Conservation (phyloP, 2,329 filamentous ascomycete species). For the Fusarium lateritium region DNA sequence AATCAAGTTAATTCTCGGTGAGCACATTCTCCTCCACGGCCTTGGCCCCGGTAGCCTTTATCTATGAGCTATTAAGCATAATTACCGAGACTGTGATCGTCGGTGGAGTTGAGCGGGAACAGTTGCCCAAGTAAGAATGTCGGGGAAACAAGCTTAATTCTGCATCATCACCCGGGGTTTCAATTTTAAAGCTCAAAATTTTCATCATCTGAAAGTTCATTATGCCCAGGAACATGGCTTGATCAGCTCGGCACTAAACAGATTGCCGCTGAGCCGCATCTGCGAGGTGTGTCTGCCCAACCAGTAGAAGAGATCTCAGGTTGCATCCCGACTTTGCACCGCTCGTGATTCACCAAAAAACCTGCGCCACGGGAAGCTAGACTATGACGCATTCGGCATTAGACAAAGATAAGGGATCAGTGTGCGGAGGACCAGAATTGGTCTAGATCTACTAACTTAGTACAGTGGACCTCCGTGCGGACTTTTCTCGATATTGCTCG, state of each 20-base stretch:
- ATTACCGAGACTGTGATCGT: conserved; percentile 13
- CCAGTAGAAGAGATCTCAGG: neutral
- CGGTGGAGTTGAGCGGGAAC: conserved; percentile 20
- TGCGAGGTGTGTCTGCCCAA: conserved; percentile 7
- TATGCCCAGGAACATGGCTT: neutral
- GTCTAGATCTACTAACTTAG: conserved; percentile 19
- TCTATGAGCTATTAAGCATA: conserved; percentile 39
- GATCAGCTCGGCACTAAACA: neutral
- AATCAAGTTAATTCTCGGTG: neutral
- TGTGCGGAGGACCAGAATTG: neutral
- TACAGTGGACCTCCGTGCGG: conserved; percentile 22
- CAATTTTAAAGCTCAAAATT: no score
- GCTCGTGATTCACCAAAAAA: conserved; percentile 3
- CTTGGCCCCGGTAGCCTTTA: conserved; percentile 11
- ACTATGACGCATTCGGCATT: conserved; percentile 7
- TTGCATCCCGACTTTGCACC: conserved; percentile 18
- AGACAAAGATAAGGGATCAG: conserved; percentile 7
- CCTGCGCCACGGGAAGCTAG: neutral
- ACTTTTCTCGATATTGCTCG: conserved; percentile 34
- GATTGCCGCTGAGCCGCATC: conserved; percentile 28
- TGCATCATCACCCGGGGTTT: neutral
- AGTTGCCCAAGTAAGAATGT: neutral
- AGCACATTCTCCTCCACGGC: conserved; percentile 1
- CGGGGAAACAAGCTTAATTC: conserved; percentile 30
- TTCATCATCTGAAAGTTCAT: no score